Evolutionary conservation across 208 protist species (phyloP), one percentile per base, ranked within the genome.

Genomic region (Leishmania aethiopica): DNA sequence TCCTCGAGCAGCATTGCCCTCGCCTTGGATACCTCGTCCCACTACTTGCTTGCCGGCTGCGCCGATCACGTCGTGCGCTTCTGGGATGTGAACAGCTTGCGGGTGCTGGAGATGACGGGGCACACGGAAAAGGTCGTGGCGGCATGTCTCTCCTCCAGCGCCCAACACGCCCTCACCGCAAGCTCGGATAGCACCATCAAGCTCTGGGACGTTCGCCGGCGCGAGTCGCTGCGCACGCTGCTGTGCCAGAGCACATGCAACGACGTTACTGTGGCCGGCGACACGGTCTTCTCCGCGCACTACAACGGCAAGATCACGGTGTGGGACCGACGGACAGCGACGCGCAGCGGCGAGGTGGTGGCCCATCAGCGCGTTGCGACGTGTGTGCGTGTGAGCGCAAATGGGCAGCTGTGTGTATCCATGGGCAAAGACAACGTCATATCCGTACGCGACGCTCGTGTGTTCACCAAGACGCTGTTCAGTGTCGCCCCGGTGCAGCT

Each of bases 111-210:
- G 55, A 88, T 95, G 64, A 86, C 89, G 8, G 92, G 92, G 25
- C 92, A 95, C 82, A 89, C 81, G 35, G 90, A 94, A 59, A 94
- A 94, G 75, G 82, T 95, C 8, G 90, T 94, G 17, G 81, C 92
- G 13, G 92, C 88, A 28, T 93, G 86, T 60, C 85, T 95, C 28
- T 93, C 92, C 57, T 74, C 82, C 69, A 89, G 89, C 15, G 89
- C 80, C n/a, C 84, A 89, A 37, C 85, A 84, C 84, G 92, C 89
- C 70, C 89, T 93, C 82, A 94, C 89, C 45, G 92, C 90, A 55
- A 93, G 89, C 83, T 90, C 90, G 6, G 92, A 95, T 81, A 86
- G 88, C 79, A 94, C 92, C 8, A 89, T 95, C 47, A 91, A 91
- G 77, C 72, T 95, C n/a, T 95, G 92, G 91, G 92, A 95, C 69